phyloP scores from a whole-genome alignment of 2,329 filamentous ascomycete species.

The Penicillium sp. region DNA sequence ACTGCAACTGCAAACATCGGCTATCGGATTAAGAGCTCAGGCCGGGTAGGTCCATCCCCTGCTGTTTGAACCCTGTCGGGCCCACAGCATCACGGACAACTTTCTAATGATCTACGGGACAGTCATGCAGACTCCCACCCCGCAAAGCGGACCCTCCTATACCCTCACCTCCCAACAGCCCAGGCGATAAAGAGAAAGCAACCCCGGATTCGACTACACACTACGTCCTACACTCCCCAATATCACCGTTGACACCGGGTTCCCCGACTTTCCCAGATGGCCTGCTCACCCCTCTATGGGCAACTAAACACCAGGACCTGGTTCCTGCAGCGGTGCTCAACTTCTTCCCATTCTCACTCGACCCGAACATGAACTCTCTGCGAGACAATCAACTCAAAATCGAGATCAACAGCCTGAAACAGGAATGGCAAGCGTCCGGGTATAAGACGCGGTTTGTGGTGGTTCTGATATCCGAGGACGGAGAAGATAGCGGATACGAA shows the following conservation, averaged over 20 bases:
- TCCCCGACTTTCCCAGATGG: conserved; percentile 89
- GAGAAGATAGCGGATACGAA: conserved; percentile 61
- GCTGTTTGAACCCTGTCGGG: background rate
- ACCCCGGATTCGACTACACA: conserved; percentile 44
- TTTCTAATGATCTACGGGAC: conserved; percentile 20
- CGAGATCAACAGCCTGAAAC: conserved; percentile 78
- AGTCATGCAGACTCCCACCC: conserved; percentile 60
- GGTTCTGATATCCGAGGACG: conserved; percentile 74
- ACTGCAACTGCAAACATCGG: conserved; percentile 47
- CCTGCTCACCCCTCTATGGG: conserved; percentile 77
- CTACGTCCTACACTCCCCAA: conserved; percentile 77
- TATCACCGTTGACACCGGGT: conserved; percentile 83
- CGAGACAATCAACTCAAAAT: conserved; percentile 84
- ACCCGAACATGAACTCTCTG: conserved; percentile 72
- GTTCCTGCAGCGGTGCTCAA: conserved; percentile 79
- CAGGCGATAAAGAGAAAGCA: conserved; percentile 48
- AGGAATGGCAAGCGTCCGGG: conserved; percentile 57
- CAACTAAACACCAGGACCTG: conserved; percentile 82
- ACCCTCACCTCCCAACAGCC: conserved; percentile 50
- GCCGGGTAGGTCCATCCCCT: conserved; percentile 67
- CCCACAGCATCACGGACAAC: background rate
- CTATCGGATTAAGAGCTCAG: conserved; percentile 72
- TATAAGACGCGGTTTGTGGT: conserved; percentile 78
- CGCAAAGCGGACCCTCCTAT: conserved; percentile 63
- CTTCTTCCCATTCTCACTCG: conserved; percentile 75